Conservation (phyloP, 768 basidiomycete genomes). For the Kwoniella mangroviensis region DNA sequence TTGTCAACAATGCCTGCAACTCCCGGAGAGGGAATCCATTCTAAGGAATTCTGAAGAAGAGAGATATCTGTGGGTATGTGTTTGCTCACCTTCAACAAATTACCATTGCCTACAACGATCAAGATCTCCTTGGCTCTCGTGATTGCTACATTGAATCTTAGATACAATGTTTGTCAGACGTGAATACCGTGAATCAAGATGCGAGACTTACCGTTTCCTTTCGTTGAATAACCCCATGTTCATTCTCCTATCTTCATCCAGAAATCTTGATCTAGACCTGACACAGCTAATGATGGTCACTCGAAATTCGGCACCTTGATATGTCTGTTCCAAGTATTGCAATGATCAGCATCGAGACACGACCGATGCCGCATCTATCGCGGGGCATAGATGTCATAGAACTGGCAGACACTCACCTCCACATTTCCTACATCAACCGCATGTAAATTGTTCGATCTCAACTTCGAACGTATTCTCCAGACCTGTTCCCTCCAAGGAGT, state of each 20-base stretch:
- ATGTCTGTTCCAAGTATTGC: slow-evolving; percentile 31
- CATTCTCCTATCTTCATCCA: slow-evolving; percentile 46
- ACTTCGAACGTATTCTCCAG: slow-evolving; percentile 52
- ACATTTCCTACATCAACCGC: slow-evolving; percentile 58
- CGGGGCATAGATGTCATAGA: background rate
- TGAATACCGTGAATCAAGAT: background rate
- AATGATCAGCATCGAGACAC: background rate
- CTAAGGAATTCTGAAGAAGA: background rate
- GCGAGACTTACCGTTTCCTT: slow-evolving; percentile 49
- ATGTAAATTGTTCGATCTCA: slow-evolving; percentile 40
- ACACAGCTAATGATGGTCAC: slow-evolving; percentile 48
- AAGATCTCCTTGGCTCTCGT: slow-evolving; percentile 58
- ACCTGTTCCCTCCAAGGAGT: slow-evolving; percentile 59
- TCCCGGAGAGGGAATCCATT: background rate
- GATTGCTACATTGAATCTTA: slow-evolving; percentile 59
- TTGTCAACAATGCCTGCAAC: too few relatives aligned
- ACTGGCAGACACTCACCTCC: slow-evolving; percentile 32
- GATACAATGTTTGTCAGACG: background rate
- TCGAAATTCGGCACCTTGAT: slow-evolving; percentile 58
- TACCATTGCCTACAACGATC: slow-evolving; percentile 56
- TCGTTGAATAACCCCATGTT: slow-evolving; percentile 57
- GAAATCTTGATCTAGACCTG: slow-evolving; percentile 46
- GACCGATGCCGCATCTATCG: too few relatives aligned
- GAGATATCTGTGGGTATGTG: background rate
- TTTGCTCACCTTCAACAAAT: slow-evolving; percentile 41